Base-by-base conservation (phyloP, 805 yeast species). In the Metahyphopichia silvanorum region DNA sequence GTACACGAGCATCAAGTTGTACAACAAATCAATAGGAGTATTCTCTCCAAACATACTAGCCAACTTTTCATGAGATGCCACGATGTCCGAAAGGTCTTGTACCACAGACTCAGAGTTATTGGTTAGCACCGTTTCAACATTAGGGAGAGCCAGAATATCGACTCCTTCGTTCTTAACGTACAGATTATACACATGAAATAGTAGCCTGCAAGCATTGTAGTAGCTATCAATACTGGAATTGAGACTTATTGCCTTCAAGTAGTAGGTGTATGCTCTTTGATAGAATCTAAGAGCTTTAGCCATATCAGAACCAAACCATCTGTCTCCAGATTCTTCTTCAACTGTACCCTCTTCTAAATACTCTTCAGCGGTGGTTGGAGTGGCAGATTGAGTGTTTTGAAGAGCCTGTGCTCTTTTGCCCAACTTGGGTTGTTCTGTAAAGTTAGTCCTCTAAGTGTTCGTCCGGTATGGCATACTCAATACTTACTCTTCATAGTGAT, bases 251-350 rank as follows among this genome's bases (percentile, higher is more conserved):
- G 78, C 69, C 21, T 44, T 43, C 3, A 39, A 33, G 44, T 81
- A 82, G 25, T 52, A 43, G 8, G 48, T 51, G 39, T 63, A 73
- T 0, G 87, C 82, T 31, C 69, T 59, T 42, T 79, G 80, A 49
- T 80, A 82, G 42, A 81, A 81, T 24, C 89, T 52, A 9, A 82
- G 52, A 0, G 80, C 74, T 42, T 83, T 82, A 8, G 82, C 59
- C 5, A 80, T 50, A 44, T 82, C 89, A 0, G 86, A 76, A 1
- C 76, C 63, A 5, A 76, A 51, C 87, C 88, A 83, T 29, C 89
- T 53, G 47, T 82, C 89, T 0, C 86, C 91, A n/a, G 76, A 70
- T 37, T 82, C 89, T 48, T 82, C 91, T 34, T 76, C 78, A 8
- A 61, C 62, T 1, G 79, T 65, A 1, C 79, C 91, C 31, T 58